A percentile compares a stretch with the other conserved stretches of the same genome.
These are phyloP conservation scores for Monosporascus sp. DNA, from an alignment of 2,329 filamentous ascomycete genomes.

Conservation along the genomic window DNA sequence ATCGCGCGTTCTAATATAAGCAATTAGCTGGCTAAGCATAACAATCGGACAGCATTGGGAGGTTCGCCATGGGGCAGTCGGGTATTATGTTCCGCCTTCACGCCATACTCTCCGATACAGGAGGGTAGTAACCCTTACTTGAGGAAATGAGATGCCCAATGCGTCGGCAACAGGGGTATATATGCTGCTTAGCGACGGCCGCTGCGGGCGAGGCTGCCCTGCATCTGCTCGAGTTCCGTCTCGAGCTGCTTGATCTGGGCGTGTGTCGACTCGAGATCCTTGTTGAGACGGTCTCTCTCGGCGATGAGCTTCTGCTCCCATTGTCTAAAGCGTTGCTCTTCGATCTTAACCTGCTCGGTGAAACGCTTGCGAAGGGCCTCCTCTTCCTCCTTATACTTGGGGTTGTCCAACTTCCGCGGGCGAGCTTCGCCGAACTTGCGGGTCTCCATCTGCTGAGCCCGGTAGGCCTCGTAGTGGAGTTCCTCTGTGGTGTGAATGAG, in stretches of 20 bases:
- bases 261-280: conserved; percentile 97
- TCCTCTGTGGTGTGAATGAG: conserved; percentile 99
- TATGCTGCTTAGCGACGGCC: conserved; percentile 68
- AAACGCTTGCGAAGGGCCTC: conserved; percentile 97
- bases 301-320: conserved; percentile 99
- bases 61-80: conserved; percentile 13
- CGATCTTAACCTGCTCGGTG: conserved; percentile 99
- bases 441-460: conserved; percentile 99
- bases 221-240: conserved; percentile 87
- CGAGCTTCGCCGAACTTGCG: conserved; percentile 98
- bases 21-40: conserved; percentile 31
- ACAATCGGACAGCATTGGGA: conserved; percentile 14
- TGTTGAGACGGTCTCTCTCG: conserved; percentile 98
- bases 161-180: conserved; percentile 17
- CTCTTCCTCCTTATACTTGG: conserved; percentile 99
- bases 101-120: conserved; percentile 21
- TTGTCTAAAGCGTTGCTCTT: conserved; percentile 97
- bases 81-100: conserved; percentile 14
- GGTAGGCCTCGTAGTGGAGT: conserved; percentile 98
- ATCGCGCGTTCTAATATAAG: not conserved
- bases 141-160: conserved; percentile 9
- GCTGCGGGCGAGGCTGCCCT: conserved; percentile 84
- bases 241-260: conserved; percentile 90
- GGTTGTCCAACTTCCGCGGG: conserved; percentile 97
- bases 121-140: conserved; percentile 13